Base-by-base conservation (phyloP, 768 basidiomycete species). In the Peribolospora baueri region DNA sequence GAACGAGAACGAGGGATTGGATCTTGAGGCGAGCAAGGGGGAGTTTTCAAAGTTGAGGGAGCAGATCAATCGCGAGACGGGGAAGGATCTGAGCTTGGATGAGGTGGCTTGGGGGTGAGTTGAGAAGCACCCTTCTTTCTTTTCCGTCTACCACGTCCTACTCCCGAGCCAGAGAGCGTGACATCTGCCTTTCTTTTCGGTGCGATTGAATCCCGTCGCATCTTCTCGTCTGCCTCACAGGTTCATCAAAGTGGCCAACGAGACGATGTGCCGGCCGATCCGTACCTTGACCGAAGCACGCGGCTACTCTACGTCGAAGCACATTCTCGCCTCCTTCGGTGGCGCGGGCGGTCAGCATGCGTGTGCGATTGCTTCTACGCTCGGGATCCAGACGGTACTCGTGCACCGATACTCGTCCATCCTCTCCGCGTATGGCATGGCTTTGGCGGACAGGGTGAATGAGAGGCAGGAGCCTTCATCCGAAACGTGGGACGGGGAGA, bases 231-330 rank as follows among this genome's bases (percentile, higher is more conserved):
- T 25, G 25, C 25, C 25, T 25, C 25, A 25, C 25, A 25, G 25
- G 25, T 25, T 25, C 25, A 25, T 25, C 25, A 7, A 45, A 42
- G 87, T 91, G 7, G 88, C 88, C 7, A 93, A 93, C 61, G 90
- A 95, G 70, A 88, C 85, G 0, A 95, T 95, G 88, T 82, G 80
- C 59, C 71, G 90, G 50, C 90, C 90, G 6, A 91, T 95, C 55
- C 78, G 90, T 3, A 79, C 85, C 2, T 67, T 91, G 60, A 93
- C 88, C 0, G 88, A 93, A 66, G 84, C 86, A 2, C 72, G 83
- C 48, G 88, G 88, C 37, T 76, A 84, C 66, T 80, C 84, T 3
- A 82, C 82, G 0, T 74, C 77, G 1, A 79, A 56, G 47, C 52
- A 59, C 57, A 61, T 65, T 46, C 57, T 70, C 2, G 62, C 65